Evolutionary conservation across 2,329 filamentous ascomycete genomes (phyloP).

Genomic region (Pestalotiopsis sp.): DNA sequence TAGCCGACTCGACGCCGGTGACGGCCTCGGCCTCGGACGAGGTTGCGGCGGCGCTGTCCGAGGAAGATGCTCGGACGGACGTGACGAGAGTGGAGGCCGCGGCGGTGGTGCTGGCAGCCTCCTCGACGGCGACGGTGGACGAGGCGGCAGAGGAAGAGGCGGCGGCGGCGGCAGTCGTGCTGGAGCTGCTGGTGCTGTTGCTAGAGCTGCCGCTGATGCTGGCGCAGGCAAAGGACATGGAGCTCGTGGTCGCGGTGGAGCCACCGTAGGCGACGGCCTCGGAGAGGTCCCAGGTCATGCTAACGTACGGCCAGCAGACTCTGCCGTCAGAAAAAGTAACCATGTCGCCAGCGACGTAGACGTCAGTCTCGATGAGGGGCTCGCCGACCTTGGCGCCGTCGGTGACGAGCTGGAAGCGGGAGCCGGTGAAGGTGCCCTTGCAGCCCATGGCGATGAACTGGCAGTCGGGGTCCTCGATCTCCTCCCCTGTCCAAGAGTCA

Average conservation of each 20-base stretch:
- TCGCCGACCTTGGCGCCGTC: conserved; percentile 54
- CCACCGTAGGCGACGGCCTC: conserved; percentile 25
- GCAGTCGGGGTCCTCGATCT: conserved; percentile 58
- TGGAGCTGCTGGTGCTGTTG: background rate
- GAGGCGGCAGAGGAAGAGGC: conserved; percentile 3
- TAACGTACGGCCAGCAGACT: conserved; percentile 65
- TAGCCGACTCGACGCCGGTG: background rate
- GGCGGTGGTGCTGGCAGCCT: background rate
- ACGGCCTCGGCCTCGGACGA: background rate
- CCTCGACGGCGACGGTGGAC: background rate
- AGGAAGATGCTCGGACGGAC: background rate
- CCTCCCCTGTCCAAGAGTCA: conserved; percentile 43
- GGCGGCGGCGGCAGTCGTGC: background rate
- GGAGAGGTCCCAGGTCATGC: conserved; percentile 54
- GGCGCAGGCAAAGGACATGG: conserved; percentile 58
- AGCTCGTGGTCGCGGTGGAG: conserved; percentile 31
- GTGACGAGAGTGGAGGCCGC: conserved; percentile 3
- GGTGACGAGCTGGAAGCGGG: conserved; percentile 60
- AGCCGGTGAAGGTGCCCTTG: conserved; percentile 58
- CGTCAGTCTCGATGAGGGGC: conserved; percentile 50
- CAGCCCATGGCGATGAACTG: conserved; percentile 62
- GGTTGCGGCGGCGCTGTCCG: background rate
- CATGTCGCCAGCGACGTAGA: conserved; percentile 65
- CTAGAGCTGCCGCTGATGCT: conserved; percentile 18
- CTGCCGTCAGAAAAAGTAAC: conserved; percentile 59